Conservation (phyloP, 345 rosid genomes). For the Sonneratia alba region DNA sequence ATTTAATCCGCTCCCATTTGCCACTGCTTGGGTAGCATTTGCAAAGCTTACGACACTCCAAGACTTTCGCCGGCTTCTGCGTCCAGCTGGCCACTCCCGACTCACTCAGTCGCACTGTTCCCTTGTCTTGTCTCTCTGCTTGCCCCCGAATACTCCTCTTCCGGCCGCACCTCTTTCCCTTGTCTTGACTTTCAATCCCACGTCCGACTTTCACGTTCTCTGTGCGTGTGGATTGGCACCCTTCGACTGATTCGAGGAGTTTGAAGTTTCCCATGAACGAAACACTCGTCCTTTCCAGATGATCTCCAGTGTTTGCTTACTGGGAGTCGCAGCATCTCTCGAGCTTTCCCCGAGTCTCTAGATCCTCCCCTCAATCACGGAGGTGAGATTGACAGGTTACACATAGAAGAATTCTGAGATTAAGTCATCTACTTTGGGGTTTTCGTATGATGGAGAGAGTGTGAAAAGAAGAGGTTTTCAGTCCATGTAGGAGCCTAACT, state of each 20-base stretch:
- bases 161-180: neutral
- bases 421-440: neutral
- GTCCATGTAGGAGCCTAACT: neutral
- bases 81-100: neutral
- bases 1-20: neutral
- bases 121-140: neutral
- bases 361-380: neutral
- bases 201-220: neutral
- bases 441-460: neutral
- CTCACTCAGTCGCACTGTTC: neutral
- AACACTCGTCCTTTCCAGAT: neutral
- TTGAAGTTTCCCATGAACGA: neutral
- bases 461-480: neutral
- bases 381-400: neutral
- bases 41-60: neutral
- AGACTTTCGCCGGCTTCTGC: slow-evolving; percentile 2
- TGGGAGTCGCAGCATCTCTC: neutral
- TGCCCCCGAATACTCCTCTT: neutral
- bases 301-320: neutral
- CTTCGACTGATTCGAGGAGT: neutral
- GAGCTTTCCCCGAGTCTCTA: neutral
- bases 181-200: neutral
- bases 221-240: neutral
- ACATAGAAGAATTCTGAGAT: neutral
- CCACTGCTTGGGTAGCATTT: neutral